Conservation (phyloP, 345 rosid species). For the Eucalyptus regnans region DNA sequence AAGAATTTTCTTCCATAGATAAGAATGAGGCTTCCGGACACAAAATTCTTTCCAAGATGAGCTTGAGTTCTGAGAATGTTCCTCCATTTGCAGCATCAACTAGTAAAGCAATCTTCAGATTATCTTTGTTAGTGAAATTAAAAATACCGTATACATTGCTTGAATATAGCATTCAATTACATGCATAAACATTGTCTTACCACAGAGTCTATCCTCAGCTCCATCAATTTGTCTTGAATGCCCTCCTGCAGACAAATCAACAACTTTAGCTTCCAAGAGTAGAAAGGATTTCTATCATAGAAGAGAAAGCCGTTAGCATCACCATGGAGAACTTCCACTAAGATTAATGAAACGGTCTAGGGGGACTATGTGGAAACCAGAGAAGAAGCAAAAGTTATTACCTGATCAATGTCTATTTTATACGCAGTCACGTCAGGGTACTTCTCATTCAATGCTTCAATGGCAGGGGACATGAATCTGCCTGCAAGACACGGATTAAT, state of each 20-base stretch:
- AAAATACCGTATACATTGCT: not conserved
- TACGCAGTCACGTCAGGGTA: slow-evolving; percentile 52
- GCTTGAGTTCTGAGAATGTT: not conserved
- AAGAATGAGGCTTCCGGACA: not conserved
- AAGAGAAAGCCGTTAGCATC: not conserved
- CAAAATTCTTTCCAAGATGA: not conserved
- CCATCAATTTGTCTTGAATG: slow-evolving; percentile 24
- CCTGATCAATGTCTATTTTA: slow-evolving; percentile 88
- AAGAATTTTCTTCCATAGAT: not conserved
- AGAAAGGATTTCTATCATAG: not conserved
- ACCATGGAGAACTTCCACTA: not conserved
- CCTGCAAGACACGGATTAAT: slow-evolving; percentile 19
- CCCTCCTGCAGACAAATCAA: slow-evolving; percentile 32
- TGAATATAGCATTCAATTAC: not conserved
- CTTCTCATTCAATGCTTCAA: slow-evolving; percentile 41
- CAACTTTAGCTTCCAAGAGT: not conserved
- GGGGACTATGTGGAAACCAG: not conserved
- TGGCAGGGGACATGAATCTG: slow-evolving; percentile 49
- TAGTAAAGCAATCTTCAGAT: not conserved
- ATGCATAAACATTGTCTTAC: slow-evolving; percentile 13
- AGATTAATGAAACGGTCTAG: not conserved
- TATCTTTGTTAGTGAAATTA: not conserved
- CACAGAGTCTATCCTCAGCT: slow-evolving; percentile 44
- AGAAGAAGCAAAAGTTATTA: not conserved
- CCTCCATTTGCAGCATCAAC: not conserved